These are phyloP conservation scores for Cryptosporidium andersoni DNA, from an alignment of 169 alveolate species.

Conservation along the genomic window DNA sequence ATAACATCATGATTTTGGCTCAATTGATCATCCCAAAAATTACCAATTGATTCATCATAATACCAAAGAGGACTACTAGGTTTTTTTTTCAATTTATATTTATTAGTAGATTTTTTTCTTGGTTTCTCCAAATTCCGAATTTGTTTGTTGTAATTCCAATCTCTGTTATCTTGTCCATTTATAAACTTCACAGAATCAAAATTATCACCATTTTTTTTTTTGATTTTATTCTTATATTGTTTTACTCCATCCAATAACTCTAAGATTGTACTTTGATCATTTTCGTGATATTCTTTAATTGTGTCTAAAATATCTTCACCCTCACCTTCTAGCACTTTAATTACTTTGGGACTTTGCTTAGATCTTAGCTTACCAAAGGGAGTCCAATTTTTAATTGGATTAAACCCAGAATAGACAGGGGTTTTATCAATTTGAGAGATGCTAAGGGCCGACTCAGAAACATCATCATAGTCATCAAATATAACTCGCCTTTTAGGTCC, in stretches of 20 bases:
- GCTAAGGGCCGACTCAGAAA: slow-evolving; percentile 16
- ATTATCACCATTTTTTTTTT: slow-evolving; percentile 27
- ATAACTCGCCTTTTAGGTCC: slow-evolving; percentile 36
- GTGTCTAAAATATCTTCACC: slow-evolving; percentile 62
- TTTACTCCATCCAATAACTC: slow-evolving; percentile 56
- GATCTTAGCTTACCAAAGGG: background rate
- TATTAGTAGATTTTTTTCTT: background rate
- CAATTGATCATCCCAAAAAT: slow-evolving; percentile 60
- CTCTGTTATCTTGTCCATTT: slow-evolving; percentile 37
- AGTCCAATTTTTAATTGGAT: background rate
- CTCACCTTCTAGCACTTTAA: slow-evolving; percentile 42
- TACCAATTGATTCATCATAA: slow-evolving; percentile 55
- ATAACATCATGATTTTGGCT: slow-evolving; percentile 6
- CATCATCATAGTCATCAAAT: slow-evolving; percentile 42
- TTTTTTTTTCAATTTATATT: background rate
- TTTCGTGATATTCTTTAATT: slow-evolving; percentile 9
- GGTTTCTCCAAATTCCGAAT: slow-evolving; percentile 6
- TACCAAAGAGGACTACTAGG: slow-evolving; percentile 38
- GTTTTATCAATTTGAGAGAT: slow-evolving; percentile 47
- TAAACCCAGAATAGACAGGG: slow-evolving; percentile 44
- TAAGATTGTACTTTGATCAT: slow-evolving; percentile 26
- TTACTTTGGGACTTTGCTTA: background rate
- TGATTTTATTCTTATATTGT: slow-evolving; percentile 22
- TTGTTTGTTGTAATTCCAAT: slow-evolving; percentile 16
- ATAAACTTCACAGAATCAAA: slow-evolving; percentile 26